Evolutionary conservation across 2,329 filamentous ascomycete species (phyloP), one percentile per base, ranked within the genome.

Genomic region (Echinosphaeria canescens): DNA sequence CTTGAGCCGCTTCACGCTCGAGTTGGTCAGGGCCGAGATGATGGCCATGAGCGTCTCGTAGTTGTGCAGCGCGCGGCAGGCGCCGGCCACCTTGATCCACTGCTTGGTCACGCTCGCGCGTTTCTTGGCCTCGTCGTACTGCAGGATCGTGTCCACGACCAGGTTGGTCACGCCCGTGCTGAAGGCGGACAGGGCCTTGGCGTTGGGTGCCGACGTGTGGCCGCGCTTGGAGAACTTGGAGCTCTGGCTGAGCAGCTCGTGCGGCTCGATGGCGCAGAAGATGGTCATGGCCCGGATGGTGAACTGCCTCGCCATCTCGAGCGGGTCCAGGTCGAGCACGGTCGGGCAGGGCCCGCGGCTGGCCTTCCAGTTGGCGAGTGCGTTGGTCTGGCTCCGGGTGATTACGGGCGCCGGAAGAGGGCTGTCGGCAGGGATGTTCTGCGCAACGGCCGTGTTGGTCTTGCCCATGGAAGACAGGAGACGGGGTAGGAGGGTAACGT

Each of bases 41-140:
- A 98, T 92, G 6, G 88, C 82, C 82, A 95, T 93, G 9, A 98
- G 54, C 0, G 81, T 80, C 42, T 98, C 85, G 39, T 93, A 98
- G 51, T 98, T 98, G 53, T 88, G 75, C 15, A 95, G 62, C 41
- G 88, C 79, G 5, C 90, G 56, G 36, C 81, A 91, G 39, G 78
- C 79, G 38, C 75, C 64, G 1, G 80, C 81, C 37, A 95, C 72
- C 57, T 95, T 98, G 45, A 93, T 79, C 88, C 88, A 98, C 39
- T 95, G 84, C 54, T 98, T 95, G 53, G 98, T 88, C 27, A 82
- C 68, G 2, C 65, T 54, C 1, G 88, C 85, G 15, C 88, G 70
- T 54, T 85, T 91, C 63, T 95, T 95, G 15, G 75, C 71, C 44
- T 95, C 88, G n/a, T 78, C 64, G 30, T 81, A 64, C 29, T 79